Evolutionary conservation across 352 stramenopile species (phyloP).

Genomic region (Phytophthora citrophthora): DNA sequence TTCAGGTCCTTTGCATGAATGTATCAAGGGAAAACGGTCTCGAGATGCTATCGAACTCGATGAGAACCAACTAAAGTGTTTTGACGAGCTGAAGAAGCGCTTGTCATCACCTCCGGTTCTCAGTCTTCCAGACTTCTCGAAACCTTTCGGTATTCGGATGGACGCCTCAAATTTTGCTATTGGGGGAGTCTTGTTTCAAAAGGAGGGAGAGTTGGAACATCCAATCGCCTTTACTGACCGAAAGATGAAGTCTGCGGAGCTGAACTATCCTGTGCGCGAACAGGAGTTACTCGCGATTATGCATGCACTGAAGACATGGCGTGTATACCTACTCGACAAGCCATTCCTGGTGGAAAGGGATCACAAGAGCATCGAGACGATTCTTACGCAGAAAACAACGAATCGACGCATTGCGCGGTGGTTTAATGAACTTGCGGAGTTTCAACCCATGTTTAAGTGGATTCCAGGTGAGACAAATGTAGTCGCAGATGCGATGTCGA

Average conservation of each 20-base stretch:
- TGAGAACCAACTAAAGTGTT: no score
- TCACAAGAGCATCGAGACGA: slow-evolving; percentile 21
- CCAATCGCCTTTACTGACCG: neutral
- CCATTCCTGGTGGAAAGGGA: slow-evolving; percentile 19
- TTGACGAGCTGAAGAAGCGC: no score
- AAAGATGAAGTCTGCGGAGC: slow-evolving; percentile 6
- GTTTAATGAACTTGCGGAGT: slow-evolving; percentile 24
- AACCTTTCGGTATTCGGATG: no score
- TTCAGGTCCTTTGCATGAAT: no score
- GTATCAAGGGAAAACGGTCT: no score
- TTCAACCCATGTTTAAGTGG: slow-evolving; percentile 20
- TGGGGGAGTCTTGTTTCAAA: neutral
- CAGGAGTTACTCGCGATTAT: neutral
- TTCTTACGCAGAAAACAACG: slow-evolving; percentile 25
- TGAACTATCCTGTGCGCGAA: neutral
- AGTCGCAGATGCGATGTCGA: neutral
- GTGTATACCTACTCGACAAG: slow-evolving; percentile 14
- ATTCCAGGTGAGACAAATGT: slow-evolving; percentile 9
- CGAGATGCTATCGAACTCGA: no score
- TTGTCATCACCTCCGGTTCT: no score
- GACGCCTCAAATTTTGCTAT: slow-evolving; percentile 12
- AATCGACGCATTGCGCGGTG: slow-evolving; percentile 18
- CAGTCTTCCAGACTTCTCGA: no score
- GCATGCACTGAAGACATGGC: neutral
- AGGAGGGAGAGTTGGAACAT: slow-evolving; percentile 10